Evolutionary conservation across 2,329 filamentous ascomycete species (phyloP), one percentile per base, ranked within the genome.

Genomic region (Talaromyces sp.): DNA sequence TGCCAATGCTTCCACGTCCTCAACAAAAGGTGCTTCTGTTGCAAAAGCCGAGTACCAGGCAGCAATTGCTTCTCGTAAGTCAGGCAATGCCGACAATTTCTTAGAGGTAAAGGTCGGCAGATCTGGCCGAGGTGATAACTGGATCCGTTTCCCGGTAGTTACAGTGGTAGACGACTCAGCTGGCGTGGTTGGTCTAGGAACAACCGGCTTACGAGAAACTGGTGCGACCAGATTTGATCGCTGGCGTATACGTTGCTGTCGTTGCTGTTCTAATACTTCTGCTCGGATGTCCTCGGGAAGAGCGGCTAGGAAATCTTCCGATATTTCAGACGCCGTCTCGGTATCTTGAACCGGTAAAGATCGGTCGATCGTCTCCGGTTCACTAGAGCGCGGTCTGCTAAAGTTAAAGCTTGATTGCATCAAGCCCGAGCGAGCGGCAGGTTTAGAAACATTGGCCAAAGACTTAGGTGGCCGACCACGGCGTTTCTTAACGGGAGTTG

Each of bases 251-350:
- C 80, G 83, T 19, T 76, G 73, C 19, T 81, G 82, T 35, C 80
- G 81, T 67, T 92, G 86, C 65, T 96, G 89, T 19, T 84, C 85
- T 2, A 96, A 73, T 6, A 97, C 81, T 72, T 97, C 92, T 15
- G 76, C 78, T 11, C 89, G 84, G 48, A 96, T 82, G 48, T 96
- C 89, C 63, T 89, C 86, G 0, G 93, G 93, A 0, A 97, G 78
- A 15, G 91, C 91, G 1, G 87, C 84, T 2, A 97, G 84, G 66
- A 97, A 92, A 0, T 86, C 85, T 0, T 83, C 78, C 59, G 90
- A 87, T 2, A 90, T 71, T 50, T 70, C 72, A 15, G 64, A 64
- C 36, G 62, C 58, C 7, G 68, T 66, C 5, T 76, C 63, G 5
- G 63, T 58, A 9, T 68, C 62, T 1, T 68, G 69, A 33, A 71